Evolutionary conservation across 2,329 filamentous ascomycete species (phyloP), one percentile per base, ranked within the genome.

Genomic region (Calonectria hawksworthii): DNA sequence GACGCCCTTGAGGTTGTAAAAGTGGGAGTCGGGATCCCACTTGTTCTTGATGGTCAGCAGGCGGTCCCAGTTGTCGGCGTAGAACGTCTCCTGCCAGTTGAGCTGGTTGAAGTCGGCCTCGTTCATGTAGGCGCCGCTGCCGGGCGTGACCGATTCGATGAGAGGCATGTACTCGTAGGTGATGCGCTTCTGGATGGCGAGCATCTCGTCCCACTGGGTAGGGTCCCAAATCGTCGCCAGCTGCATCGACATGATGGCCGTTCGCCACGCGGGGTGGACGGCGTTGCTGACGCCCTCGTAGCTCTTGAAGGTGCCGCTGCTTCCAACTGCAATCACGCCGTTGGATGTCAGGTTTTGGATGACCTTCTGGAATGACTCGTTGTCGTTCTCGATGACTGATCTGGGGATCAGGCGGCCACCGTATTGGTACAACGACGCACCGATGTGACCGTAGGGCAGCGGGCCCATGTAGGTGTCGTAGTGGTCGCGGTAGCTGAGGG

Each of bases 51-150:
- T 83, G 0, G 59, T 50, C 30, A 85, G 70, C 41, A 91, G 78
- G 5, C 75, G 77, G 2, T 80, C 71, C 74, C 90, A 90, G 74
- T 89, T 89, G 2, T 30, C 71, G 1, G 88, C 89, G 74, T 86
- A 90, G 79, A 89, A 90, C 3, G 78, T 81, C 23, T 84, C 47
- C 80, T 89, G 83, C 80, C 84, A 90, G 61, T 86, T 77, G 1
- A 83, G 83, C 79, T 89, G 84, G 52, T 82, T 82, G 66, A 88
- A 87, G 79, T 90, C 86, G 5, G 86, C 89, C 83, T 92, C 90
- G 78, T 90, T 91, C 84, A 89, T 84, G 81, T 90, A 90, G 1
- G 86, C 82, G 5, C 86, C 88, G 11, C 84, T 83, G 1, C 84
- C 84, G 1, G 88, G 86, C 0, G 87, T 87, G 14, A 86, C 82